Conservation (phyloP, 768 basidiomycete species). For the Mycena haematopus region DNA sequence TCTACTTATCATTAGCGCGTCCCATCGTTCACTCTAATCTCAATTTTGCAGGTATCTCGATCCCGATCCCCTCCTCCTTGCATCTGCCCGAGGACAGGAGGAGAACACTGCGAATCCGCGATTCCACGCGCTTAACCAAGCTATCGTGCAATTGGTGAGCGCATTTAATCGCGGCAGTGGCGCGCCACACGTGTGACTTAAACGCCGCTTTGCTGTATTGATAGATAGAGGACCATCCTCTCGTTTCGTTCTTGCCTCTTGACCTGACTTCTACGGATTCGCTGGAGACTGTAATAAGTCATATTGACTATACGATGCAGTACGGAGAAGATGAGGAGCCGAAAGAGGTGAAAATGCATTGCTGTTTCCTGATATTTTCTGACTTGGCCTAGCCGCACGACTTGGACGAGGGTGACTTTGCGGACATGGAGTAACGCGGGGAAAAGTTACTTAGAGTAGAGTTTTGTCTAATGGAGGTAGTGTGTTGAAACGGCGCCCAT, state of each 20-base stretch:
- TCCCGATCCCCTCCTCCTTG: conserved; percentile 90
- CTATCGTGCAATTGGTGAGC: conserved; percentile 91
- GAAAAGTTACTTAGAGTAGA: not conserved
- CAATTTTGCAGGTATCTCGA: conserved; percentile 76
- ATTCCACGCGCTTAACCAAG: conserved; percentile 93
- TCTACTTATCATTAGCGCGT: not conserved
- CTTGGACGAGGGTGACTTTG: conserved; percentile 92
- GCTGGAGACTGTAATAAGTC: conserved; percentile 87
- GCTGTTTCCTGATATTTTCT: conserved; percentile 6
- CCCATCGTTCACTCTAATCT: conserved; percentile 8
- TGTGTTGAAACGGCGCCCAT: not conserved
- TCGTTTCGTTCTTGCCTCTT: conserved; percentile 95
- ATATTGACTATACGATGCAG: conserved; percentile 98
- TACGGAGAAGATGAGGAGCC: conserved; percentile 99
- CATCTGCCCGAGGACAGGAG: conserved; percentile 65
- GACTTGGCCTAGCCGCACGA: conserved; percentile 75
- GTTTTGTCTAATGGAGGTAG: conserved; percentile 4
- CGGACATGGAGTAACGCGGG: conserved; percentile 64
- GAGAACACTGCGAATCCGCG: conserved; percentile 67
- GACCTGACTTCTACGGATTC: conserved; percentile 92
- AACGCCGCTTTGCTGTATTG: conserved; percentile 11
- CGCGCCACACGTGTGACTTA: conserved; percentile 14
- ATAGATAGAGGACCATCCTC: conserved; percentile 97
- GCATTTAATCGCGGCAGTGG: conserved; percentile 15
- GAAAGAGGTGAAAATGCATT: conserved; percentile 71